These are phyloP conservation scores for Plectranthus barbatus DNA, from an alignment of 257 asterid species.

Conservation along the genomic window DNA sequence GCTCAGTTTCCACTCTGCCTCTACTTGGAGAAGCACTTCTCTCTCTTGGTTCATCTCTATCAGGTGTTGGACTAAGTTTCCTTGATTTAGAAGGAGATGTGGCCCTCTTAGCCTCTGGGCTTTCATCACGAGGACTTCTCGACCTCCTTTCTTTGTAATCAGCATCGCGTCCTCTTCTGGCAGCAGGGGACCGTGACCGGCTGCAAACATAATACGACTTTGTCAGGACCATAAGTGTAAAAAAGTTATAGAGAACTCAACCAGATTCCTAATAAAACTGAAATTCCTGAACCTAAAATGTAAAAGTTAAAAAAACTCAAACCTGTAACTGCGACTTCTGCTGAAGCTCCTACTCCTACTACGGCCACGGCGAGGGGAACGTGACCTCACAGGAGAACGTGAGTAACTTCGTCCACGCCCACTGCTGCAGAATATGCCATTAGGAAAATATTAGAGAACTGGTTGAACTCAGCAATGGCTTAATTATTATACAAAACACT, in stretches of 20 bases:
- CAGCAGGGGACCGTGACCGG: conserved; percentile 81
- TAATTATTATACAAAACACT: too few relatives aligned
- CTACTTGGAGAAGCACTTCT: conserved; percentile 37
- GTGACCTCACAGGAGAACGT: conserved; percentile 62
- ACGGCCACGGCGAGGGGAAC: conserved; percentile 70
- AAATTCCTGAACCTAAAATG: neutral
- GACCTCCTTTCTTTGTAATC: conserved; percentile 53
- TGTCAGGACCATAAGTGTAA: too few relatives aligned
- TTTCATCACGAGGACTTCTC: conserved; percentile 43
- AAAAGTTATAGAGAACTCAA: neutral
- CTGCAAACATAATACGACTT: conserved; percentile 25
- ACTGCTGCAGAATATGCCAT: conserved; percentile 15
- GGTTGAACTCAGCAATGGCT: too few relatives aligned
- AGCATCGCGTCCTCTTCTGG: conserved; percentile 41
- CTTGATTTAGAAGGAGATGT: conserved; percentile 40
- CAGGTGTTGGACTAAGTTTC: conserved; percentile 60
- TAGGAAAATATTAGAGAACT: neutral
- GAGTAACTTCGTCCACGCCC: conserved; percentile 67
- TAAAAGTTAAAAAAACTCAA: neutral
- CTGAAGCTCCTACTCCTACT: conserved; percentile 66
- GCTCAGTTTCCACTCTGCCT: conserved; percentile 29
- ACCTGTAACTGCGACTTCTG: conserved; percentile 61
- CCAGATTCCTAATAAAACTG: neutral
- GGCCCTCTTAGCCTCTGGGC: conserved; percentile 40
- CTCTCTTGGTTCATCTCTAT: conserved; percentile 32